A percentile compares a stretch with the other conserved stretches of the same genome.
Evolutionary conservation across 2,329 filamentous ascomycete genomes (phyloP).

Genomic region (Polychaeton citri): DNA sequence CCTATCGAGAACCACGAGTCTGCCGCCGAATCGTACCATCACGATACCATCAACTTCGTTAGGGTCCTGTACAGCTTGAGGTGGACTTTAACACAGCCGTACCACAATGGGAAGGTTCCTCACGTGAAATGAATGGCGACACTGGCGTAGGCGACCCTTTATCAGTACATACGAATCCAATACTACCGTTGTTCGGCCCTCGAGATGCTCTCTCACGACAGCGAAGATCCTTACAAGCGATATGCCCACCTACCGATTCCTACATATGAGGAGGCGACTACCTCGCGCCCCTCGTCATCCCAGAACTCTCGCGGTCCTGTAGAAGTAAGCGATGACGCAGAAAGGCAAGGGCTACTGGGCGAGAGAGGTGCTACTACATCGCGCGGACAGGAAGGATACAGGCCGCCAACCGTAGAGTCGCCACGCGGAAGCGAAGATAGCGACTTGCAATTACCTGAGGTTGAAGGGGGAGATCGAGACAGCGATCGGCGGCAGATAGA

Average conservation of each 20-base stretch:
- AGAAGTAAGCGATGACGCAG: slow-evolving; percentile 55
- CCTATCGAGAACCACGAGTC: no score
- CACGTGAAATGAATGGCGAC: no score
- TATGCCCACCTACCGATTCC: slow-evolving; percentile 59
- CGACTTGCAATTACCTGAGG: slow-evolving; percentile 38
- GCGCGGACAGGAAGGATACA: slow-evolving; percentile 46
- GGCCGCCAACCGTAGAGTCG: slow-evolving; percentile 71
- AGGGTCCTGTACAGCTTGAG: no score
- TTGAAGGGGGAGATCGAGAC: slow-evolving; percentile 35
- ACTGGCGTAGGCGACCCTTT: no score
- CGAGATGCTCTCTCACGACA: no score
- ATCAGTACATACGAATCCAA: no score
- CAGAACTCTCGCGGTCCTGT: slow-evolving; percentile 35
- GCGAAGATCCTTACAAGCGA: no score
- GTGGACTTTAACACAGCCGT: no score
- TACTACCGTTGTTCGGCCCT: no score
- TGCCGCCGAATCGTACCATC: no score
- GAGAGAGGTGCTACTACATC: slow-evolving; percentile 7
- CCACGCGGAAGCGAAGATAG: slow-evolving; percentile 48
- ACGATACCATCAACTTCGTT: no score
- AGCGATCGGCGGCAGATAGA: slow-evolving; percentile 62
- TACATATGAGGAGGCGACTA: slow-evolving; percentile 68
- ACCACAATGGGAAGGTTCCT: no score
- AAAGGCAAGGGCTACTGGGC: slow-evolving; percentile 63
- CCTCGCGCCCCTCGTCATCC: slow-evolving; percentile 41